Evolutionary conservation across 345 rosid genomes (phyloP).

Genomic region (Dimocarpus longan): DNA sequence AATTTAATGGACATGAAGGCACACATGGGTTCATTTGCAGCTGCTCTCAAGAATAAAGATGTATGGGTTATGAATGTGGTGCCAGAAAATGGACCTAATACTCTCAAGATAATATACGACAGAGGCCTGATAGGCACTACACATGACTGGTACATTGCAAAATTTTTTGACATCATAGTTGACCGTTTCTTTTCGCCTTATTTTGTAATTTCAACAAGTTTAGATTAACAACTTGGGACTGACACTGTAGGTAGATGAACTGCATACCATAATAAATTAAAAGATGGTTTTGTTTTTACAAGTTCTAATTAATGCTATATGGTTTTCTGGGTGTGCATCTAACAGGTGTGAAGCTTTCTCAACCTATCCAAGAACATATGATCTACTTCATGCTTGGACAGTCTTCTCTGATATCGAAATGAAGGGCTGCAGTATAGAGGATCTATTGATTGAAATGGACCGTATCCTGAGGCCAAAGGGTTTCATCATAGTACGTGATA

Average conservation of each 20-base stretch:
- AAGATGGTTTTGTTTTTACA: background rate
- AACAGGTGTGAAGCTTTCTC: slow-evolving; percentile 43
- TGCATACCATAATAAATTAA: background rate
- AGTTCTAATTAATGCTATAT: background rate
- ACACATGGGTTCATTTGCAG: slow-evolving; percentile 45
- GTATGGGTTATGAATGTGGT: slow-evolving; percentile 45
- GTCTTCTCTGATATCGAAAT: slow-evolving; percentile 31
- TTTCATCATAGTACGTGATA: slow-evolving; percentile 38
- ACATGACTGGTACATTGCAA: slow-evolving; percentile 31
- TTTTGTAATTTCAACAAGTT: background rate
- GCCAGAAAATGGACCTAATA: slow-evolving; percentile 32
- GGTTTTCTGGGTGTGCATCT: background rate
- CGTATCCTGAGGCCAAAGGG: slow-evolving; percentile 43
- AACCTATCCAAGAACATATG: slow-evolving; percentile 41
- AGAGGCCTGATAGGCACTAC: slow-evolving; percentile 33
- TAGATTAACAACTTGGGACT: no score
- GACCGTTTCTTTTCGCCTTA: background rate
- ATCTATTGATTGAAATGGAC: slow-evolving; percentile 45
- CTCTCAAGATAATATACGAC: slow-evolving; percentile 35
- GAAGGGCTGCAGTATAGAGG: slow-evolving; percentile 37
- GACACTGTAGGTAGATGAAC: background rate
- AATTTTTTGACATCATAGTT: background rate
- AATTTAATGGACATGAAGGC: slow-evolving; percentile 50
- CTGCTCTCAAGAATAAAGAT: slow-evolving; percentile 35
- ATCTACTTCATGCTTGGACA: slow-evolving; percentile 34